Evolutionary conservation across 2,329 filamentous ascomycete species (phyloP), one percentile per base, ranked within the genome.

Genomic region (Cladosporium oxysporum): DNA sequence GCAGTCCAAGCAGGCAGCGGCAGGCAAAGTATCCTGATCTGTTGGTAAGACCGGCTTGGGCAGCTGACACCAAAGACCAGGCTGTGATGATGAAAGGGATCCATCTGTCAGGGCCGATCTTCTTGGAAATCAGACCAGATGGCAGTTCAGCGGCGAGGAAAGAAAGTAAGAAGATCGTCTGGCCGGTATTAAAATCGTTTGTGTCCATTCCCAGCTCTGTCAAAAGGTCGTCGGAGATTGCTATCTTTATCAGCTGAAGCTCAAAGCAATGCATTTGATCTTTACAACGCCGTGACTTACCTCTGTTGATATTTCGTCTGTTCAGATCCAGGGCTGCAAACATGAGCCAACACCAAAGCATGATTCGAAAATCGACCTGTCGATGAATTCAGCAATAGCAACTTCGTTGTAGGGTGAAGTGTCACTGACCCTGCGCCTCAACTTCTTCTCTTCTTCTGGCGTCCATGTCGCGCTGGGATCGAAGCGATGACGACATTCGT

Each of bases 41-140:
- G 14, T 70, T 74, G 6, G 68, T 74, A 50, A 80, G 72, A 37
- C 72, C 76, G 16, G 74, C 74, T 65, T 81, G 78, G 0, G 75
- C 74, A 8, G 78, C 68, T 72, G 75, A 75, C 5, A 78, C 73
- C 7, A 76, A 66, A 3, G 73, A 75, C 76, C 76, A 78, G 16
- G 70, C 67, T 29, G 73, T 72, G 53, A 78, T 78, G 12, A 78
- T 73, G 2, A 75, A 72, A 0, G 76, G 77, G 23, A 78, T 78
- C 75, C 76, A 79, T 50, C 75, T 70, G 68, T 84, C 82, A 0
- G 83, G 55, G 16, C 83, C 83, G 5, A 85, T 70, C 62, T 82
- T 83, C 74, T 85, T 85, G 64, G 81, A 83, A 57, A 85, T 75
- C 3, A 85, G 73, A 16, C 81, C 81, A 59, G 82, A 83, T 4